Conservation (phyloP, 1,284 basidiomycete species). For the Sanghuangporus baumii region DNA sequence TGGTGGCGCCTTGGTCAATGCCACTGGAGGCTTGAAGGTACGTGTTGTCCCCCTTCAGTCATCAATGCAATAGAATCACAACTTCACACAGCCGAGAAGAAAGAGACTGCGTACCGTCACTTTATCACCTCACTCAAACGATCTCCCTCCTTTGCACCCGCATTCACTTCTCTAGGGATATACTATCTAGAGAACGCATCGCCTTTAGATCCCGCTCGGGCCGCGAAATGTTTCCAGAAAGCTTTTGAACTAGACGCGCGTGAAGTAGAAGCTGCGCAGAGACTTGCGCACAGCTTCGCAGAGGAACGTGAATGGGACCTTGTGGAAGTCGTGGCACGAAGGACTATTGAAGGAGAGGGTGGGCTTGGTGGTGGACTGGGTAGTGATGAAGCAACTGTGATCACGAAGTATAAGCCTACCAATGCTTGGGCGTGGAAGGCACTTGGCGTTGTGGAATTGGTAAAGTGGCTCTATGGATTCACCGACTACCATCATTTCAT, state of each 20-base stretch:
- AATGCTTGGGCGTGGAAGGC: constrained; percentile 99
- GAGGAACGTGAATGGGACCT: constrained; percentile 94
- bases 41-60: constrained; percentile 23
- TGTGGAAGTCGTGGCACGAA: constrained; percentile 86
- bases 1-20: constrained; percentile 82
- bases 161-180: constrained; percentile 90
- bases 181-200: constrained; percentile 75
- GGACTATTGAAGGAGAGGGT: constrained; percentile 92
- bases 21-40: constrained; percentile 73
- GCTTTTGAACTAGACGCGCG: constrained; percentile 95
- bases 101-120: constrained; percentile 67
- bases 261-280: constrained; percentile 80
- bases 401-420: constrained; percentile 59
- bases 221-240: constrained; percentile 97
- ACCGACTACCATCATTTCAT: constrained; percentile 3
- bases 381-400: constrained; percentile 38
- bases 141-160: constrained; percentile 75
- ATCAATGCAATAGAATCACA: background rate
- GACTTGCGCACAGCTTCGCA: constrained; percentile 86
- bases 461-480: constrained; percentile 33
- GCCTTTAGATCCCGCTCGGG: constrained; percentile 78
- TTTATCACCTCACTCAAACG: constrained; percentile 85
- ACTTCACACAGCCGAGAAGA: constrained; percentile 31
- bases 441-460: constrained; percentile 88
- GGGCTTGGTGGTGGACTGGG: constrained; percentile 60